Percentiles rank a stretch among this genome's conserved stretches.
phyloP scores from a whole-genome alignment of 345 rosid genomes.

The Ailanthus altissimus region DNA sequence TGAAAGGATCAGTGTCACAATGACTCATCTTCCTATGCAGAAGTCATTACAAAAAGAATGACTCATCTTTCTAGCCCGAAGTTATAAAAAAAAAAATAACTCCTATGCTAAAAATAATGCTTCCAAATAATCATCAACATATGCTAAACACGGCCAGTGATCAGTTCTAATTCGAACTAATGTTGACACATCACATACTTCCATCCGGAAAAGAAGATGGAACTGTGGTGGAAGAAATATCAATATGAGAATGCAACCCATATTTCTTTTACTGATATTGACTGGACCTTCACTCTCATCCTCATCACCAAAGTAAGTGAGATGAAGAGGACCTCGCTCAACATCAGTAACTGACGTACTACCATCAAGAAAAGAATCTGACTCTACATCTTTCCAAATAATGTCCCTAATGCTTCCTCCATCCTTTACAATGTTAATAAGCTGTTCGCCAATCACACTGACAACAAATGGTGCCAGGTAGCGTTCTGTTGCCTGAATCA shows the following conservation, averaged over 20 bases:
- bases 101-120: slow-evolving; percentile 60
- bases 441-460: slow-evolving; percentile 70
- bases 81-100: slow-evolving; percentile 15
- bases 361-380: slow-evolving; percentile 39
- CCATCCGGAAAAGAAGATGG: slow-evolving; percentile 93
- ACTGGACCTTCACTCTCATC: slow-evolving; percentile 45
- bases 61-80: slow-evolving; percentile 15
- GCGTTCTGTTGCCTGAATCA: slow-evolving; percentile 55
- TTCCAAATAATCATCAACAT: slow-evolving; percentile 91
- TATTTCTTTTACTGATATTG: slow-evolving; percentile 48
- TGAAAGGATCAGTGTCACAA: slow-evolving; percentile 56
- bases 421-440: slow-evolving; percentile 60
- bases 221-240: slow-evolving; percentile 92
- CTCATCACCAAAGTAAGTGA: slow-evolving; percentile 65
- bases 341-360: slow-evolving; percentile 22
- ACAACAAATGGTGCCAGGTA: slow-evolving; percentile 74
- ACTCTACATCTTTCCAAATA: slow-evolving; percentile 51
- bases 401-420: slow-evolving; percentile 60
- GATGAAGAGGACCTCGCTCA: slow-evolving; percentile 55
- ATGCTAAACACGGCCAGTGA: slow-evolving; percentile 98
- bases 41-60: neutral
- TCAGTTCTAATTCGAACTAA: slow-evolving; percentile 92
- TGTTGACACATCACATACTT: slow-evolving; percentile 74
- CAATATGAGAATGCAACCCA: slow-evolving; percentile 70
- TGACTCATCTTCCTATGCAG: slow-evolving; percentile 32